These are phyloP conservation scores for Melanogaster broomeanus DNA, from an alignment of 768 basidiomycete species.

Conservation along the genomic window DNA sequence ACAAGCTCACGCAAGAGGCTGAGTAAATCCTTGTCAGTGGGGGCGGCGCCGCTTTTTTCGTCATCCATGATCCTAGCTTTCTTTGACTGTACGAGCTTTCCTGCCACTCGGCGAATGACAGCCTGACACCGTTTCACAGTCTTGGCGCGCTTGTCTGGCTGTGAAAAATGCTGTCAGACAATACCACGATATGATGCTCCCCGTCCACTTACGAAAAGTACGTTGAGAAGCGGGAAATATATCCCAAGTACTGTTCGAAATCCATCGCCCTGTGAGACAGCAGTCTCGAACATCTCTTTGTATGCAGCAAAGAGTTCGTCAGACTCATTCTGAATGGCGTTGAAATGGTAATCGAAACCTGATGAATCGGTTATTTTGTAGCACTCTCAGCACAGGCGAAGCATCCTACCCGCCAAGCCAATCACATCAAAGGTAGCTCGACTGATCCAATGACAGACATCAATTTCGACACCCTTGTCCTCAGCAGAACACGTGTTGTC, in stretches of 20 bases:
- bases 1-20: constrained; percentile 66
- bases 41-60: constrained; percentile 49
- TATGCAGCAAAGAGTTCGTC: constrained; percentile 80
- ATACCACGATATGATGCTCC: neutral
- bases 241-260: constrained; percentile 49
- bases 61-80: constrained; percentile 69
- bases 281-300: constrained; percentile 82
- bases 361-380: constrained; percentile 1
- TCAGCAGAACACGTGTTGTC: constrained; percentile 20
- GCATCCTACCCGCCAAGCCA: constrained; percentile 73
- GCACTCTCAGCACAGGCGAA: neutral
- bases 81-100: constrained; percentile 76
- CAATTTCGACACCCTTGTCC: constrained; percentile 44
- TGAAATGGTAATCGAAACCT: constrained; percentile 89
- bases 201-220: constrained; percentile 52
- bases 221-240: constrained; percentile 58
- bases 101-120: constrained; percentile 70
- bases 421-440: constrained; percentile 90
- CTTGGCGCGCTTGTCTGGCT: constrained; percentile 56
- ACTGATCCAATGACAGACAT: constrained; percentile 81
- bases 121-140: constrained; percentile 58
- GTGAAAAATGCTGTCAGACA: constrained; percentile 3
- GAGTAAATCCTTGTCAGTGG: constrained; percentile 73
- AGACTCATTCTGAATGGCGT: constrained; percentile 76
- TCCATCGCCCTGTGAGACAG: constrained; percentile 56